phyloP scores from a whole-genome alignment of 306 rosid species.

The Pyrus communis region DNA sequence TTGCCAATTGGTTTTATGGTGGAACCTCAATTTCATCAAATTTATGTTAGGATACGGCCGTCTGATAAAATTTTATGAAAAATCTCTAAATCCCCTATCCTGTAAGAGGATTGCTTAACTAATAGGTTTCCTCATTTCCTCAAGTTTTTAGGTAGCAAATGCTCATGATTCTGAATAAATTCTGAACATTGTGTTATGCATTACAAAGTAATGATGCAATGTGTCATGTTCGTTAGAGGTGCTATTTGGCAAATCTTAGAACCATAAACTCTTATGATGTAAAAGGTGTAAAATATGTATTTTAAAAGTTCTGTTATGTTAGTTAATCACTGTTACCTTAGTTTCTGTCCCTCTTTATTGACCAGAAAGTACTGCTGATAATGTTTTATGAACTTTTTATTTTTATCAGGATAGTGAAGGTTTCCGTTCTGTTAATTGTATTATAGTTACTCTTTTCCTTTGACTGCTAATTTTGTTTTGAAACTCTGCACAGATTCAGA shows the following conservation, averaged over 20 bases:
- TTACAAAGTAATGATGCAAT: background rate
- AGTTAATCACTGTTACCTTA: background rate
- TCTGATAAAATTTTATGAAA: background rate
- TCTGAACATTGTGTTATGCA: background rate
- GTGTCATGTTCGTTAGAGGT: background rate
- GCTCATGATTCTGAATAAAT: background rate
- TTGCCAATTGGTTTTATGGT: too few relatives aligned
- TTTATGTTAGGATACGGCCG: background rate
- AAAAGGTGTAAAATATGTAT: background rate
- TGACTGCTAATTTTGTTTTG: conserved; percentile 15
- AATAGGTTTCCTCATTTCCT: background rate
- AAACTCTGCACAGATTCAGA: conserved; percentile 24
- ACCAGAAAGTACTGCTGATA: background rate
- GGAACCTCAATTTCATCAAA: too few relatives aligned
- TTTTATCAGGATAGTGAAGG: background rate
- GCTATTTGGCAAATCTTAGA: background rate
- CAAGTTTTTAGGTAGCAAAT: background rate
- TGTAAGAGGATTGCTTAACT: background rate
- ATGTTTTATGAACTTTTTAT: background rate
- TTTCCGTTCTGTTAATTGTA: background rate
- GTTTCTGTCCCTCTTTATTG: background rate
- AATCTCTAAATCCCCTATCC: background rate
- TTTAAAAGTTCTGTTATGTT: background rate
- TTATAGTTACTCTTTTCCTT: background rate
- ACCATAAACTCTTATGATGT: background rate